Percentiles rank a stretch among this genome's conserved stretches.
These are phyloP conservation scores for Hippophae rhamnoides DNA, from an alignment of 306 rosid genomes.

Conservation along the genomic window DNA sequence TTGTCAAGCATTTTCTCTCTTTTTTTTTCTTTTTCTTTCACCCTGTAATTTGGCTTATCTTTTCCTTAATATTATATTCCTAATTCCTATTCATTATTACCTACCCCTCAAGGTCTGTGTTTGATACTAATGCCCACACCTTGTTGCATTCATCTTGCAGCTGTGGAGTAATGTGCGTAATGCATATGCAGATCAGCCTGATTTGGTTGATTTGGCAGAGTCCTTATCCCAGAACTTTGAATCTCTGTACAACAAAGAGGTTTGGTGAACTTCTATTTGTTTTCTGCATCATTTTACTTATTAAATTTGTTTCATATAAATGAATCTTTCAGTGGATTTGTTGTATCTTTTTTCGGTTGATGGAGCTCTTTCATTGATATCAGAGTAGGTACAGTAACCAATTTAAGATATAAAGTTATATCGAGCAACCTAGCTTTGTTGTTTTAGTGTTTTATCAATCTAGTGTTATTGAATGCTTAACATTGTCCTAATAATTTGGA, in stretches of 20 bases:
- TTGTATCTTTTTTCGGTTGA: not conserved
- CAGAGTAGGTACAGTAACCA: too few relatives aligned
- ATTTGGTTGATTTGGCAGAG: slow-evolving; percentile 78
- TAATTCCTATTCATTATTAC: too few relatives aligned
- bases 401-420: too few relatives aligned
- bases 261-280: slow-evolving; percentile 20
- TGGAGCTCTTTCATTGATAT: slow-evolving; percentile 1
- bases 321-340: too few relatives aligned
- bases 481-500: too few relatives aligned
- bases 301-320: not conserved
- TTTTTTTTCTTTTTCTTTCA: not conserved
- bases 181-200: slow-evolving; percentile 89
- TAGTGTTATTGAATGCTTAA: too few relatives aligned
- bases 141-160: slow-evolving; percentile 43
- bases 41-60: not conserved
- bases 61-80: too few relatives aligned
- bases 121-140: slow-evolving; percentile 12
- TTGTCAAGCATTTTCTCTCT: not conserved
- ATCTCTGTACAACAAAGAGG: slow-evolving; percentile 64
- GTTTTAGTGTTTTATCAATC: too few relatives aligned
- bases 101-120: too few relatives aligned
- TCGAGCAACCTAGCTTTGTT: too few relatives aligned
- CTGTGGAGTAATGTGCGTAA: slow-evolving; percentile 72
- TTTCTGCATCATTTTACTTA: not conserved
- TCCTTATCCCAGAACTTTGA: slow-evolving; percentile 65